Evolutionary conservation across 441 rosid genomes (phyloP), one percentile per base, ranked within the genome.

Genomic region (Erodium chrysanthum): DNA sequence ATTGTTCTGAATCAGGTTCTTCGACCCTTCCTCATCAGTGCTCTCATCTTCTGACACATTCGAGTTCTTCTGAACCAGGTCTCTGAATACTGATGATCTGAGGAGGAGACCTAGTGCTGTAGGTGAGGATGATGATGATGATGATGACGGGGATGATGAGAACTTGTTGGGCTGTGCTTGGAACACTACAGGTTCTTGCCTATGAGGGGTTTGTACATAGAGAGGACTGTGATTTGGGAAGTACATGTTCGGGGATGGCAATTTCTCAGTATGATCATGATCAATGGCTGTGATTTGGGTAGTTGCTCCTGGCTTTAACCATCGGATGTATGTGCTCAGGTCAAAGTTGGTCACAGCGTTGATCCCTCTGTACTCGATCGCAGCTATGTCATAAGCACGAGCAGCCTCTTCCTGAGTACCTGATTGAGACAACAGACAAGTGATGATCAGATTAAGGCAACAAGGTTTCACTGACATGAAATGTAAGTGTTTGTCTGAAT

Each of bases 371-470:
- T 82, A 77, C 58, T 82, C 83, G 25, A 79, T 79, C 22, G 85
- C 85, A 40, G 85, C 83, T 31, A 82, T 77, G 68, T 79, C 85
- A 25, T 82, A 79, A 14, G 85, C 85, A 14, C 74, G 73, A 29
- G 85, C 83, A 44, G 85, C 85, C 75, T 82, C 85, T 25, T 88
- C 90, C 64, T 88, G 93, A 4, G 90, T 88, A 72, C 88, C 90
- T 85, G 5, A 42, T 25, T 22, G 12, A 63, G 5, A 18, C 22
- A 52, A 7, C 18, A 25, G 29, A 25, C 29, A 25, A 25, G 29
- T 25, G 29, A 25, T 25, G 29, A 25, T 25, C 29, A 25, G 29
- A 25, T 25, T 25, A 25, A 25, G 29, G 29, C 3, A 25, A 25
- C 29, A 3, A 25, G 29, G 29, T 25, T 25, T 25, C 29, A 25